Evolutionary conservation across 345 rosid genomes (phyloP).

Genomic region (Turnera subulata): DNA sequence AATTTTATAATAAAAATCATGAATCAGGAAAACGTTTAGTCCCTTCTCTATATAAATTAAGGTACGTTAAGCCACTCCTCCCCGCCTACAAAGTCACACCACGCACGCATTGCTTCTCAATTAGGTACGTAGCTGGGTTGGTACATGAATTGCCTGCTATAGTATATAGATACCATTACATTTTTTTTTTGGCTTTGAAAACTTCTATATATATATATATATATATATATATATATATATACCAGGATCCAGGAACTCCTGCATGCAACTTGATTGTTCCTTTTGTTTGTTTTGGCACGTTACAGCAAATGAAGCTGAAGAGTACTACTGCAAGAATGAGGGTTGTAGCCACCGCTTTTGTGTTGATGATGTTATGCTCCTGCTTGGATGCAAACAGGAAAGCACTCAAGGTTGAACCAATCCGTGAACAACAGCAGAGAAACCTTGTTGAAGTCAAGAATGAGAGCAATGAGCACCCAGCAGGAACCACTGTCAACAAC

Average conservation of each 20-base stretch:
- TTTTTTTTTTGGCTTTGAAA: too few species aligned
- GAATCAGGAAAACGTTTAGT: neutral
- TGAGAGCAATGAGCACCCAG: constrained; percentile 9
- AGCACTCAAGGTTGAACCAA: neutral
- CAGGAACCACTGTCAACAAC: constrained; percentile 27
- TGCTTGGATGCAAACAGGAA: constrained; percentile 17
- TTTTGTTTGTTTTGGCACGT: neutral
- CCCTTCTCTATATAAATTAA: neutral
- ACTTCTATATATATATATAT: too few species aligned
- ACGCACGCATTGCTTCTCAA: neutral
- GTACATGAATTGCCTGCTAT: too few species aligned
- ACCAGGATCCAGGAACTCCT: too few species aligned
- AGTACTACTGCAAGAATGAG: constrained; percentile 14
- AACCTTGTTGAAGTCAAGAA: neutral
- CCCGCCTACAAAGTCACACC: neutral
- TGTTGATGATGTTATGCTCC: constrained; percentile 17
- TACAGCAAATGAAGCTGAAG: too few species aligned
- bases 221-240: too few species aligned
- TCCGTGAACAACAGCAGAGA: neutral
- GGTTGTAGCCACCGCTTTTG: constrained; percentile 17
- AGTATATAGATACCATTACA: too few species aligned
- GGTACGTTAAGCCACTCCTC: neutral
- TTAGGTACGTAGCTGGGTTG: too few species aligned
- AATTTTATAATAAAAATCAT: constrained; percentile 1
- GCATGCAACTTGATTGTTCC: neutral